Percentiles rank a stretch among this genome's conserved stretches.
phyloP scores from a whole-genome alignment of 129 eudicot genomes.

The Dittrichia graveolens region DNA sequence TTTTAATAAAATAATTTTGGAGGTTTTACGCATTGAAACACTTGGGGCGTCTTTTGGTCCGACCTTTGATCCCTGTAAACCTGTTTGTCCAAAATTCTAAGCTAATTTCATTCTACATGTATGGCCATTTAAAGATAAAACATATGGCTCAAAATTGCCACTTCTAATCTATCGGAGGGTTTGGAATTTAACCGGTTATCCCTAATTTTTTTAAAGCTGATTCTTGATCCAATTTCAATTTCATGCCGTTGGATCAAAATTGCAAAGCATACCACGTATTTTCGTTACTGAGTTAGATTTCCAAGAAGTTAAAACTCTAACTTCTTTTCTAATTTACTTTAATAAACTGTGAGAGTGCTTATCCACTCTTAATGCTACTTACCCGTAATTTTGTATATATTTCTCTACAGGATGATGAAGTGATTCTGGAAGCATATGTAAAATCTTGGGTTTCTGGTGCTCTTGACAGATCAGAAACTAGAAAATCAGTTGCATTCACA shows the following conservation, averaged over 20 bases:
- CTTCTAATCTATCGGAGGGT: not conserved
- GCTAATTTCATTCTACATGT: not conserved
- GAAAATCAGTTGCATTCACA: conserved; percentile 63
- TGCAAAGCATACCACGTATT: not conserved
- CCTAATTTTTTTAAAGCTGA: not conserved
- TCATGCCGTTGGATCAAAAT: conserved; percentile 1
- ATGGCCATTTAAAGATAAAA: conserved; percentile 5
- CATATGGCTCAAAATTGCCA: not conserved
- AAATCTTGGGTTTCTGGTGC: conserved; percentile 92
- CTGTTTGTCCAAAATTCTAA: not conserved
- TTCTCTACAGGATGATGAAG: conserved; percentile 69
- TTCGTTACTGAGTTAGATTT: conserved; percentile 18
- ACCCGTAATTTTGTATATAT: not conserved
- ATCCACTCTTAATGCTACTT: not conserved
- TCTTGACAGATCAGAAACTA: conserved; percentile 72
- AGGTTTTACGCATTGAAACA: conserved; percentile 2
- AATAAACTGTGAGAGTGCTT: conserved; percentile 13
- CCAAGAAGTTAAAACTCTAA: conserved; percentile 10
- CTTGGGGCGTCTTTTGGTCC: not conserved
- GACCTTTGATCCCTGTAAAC: not conserved
- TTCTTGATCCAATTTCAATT: not conserved
- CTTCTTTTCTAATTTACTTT: not conserved
- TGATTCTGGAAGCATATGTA: conserved; percentile 80
- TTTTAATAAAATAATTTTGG: not conserved
- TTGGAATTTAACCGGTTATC: not conserved